Evolutionary conservation across 305 asterid species (phyloP).

Genomic region (Solanum hybrid): DNA sequence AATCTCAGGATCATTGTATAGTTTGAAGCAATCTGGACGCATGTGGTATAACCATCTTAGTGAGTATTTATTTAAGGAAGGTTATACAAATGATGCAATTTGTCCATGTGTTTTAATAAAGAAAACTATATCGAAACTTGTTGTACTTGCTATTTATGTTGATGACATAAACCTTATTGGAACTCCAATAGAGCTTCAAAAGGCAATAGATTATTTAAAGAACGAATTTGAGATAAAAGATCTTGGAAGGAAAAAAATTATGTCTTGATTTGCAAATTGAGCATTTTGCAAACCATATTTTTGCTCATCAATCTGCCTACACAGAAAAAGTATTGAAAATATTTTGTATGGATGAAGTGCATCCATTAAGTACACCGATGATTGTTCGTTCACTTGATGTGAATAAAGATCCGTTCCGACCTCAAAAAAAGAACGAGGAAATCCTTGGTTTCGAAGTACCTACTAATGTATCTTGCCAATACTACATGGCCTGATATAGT

Average conservation of each 20-base stretch:
- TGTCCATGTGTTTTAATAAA: background rate
- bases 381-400: background rate
- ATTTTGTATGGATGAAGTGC: background rate
- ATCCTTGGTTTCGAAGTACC: background rate
- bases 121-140: background rate
- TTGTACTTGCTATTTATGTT: background rate
- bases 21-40: background rate
- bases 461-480: background rate
- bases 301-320: background rate
- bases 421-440: background rate
- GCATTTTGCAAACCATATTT: background rate
- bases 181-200: background rate
- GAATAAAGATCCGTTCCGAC: background rate
- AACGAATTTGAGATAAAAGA: background rate
- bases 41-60: background rate
- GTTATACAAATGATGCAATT: background rate
- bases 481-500: background rate
- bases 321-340: background rate
- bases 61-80: background rate
- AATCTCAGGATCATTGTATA: background rate
- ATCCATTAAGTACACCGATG: background rate
- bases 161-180: background rate
- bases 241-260: background rate
- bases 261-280: background rate
- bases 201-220: background rate